Base-by-base conservation (phyloP, 768 basidiomycete species). In the Pilatotrama ljubarskyi region DNA sequence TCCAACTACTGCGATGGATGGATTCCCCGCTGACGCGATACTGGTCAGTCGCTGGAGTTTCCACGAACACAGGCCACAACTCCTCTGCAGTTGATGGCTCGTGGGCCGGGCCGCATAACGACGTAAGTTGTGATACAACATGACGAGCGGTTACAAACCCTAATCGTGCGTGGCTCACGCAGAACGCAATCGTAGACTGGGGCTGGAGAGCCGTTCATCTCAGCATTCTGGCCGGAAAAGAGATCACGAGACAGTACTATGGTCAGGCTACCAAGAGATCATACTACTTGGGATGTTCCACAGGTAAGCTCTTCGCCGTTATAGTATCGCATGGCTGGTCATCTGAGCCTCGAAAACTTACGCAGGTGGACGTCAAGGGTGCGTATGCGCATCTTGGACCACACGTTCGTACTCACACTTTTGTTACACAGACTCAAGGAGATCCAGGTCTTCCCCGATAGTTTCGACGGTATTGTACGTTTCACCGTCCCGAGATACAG, bases 201-300 rank as follows among this genome's bases (percentile, higher is more conserved):
- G 61, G 61, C 11, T 68, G 61, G 58, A 62, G 69, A 5, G 66
- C 69, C 8, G 44, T 71, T 36, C 71, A 71, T 50, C 55, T 63
- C 11, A 60, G 58, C 25, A 63, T 65, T 2, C 56, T 67, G 5
- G 41, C 61, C 7, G 66, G 65, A 5, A 72, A 72, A 46, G 61
- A 69, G 47, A 53, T 72, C 20, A 57, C 67, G 15, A 43, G 63
- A 10, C 52, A 60, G 20, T 72, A 68, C 49, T 72, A 72, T 48
- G 59, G 58, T 20, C 15, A 42, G 13, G 18, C 44, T 3, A 40
- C 54, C 13, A 48, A 50, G 20, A 69, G 67, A 47, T 60, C 66
- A 6, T 72, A 72, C 40, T 72, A 62, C 51, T n/a, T 66, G 18
- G 70, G 71, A 2, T 73, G 71, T 57, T 70, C 69, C 0, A 69